Evolutionary conservation across 192 early-diverging fungal genomes (phyloP).

Genomic region (Backusella circina): DNA sequence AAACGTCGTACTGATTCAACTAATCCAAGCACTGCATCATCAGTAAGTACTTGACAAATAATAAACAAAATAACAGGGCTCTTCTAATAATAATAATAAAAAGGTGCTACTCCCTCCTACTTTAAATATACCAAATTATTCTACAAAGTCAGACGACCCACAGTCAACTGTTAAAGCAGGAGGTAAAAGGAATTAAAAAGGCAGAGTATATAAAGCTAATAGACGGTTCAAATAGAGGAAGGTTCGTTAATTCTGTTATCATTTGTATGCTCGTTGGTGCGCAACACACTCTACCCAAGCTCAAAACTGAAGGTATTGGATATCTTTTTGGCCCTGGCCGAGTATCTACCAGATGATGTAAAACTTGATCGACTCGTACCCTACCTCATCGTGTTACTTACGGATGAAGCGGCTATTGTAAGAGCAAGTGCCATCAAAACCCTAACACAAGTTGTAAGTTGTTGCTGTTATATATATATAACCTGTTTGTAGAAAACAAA

Average conservation of each 20-base stretch:
- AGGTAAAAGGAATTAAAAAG: not conserved
- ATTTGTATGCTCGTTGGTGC: constrained; percentile 62
- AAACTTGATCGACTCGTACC: constrained; percentile 77
- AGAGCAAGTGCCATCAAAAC: constrained; percentile 59
- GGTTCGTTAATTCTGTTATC: constrained; percentile 67
- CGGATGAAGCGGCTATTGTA: constrained; percentile 62
- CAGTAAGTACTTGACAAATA: constrained; percentile 6
- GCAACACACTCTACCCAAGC: constrained; percentile 67
- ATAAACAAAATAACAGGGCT: no score
- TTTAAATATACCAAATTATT: constrained; percentile 29
- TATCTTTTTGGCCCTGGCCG: constrained; percentile 62
- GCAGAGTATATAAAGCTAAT: not conserved
- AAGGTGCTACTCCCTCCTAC: constrained; percentile 20
- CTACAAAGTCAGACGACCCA: not conserved
- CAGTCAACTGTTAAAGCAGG: not conserved
- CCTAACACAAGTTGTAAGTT: constrained; percentile 65
- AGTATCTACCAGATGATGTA: constrained; percentile 66
- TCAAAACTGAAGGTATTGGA: constrained; percentile 73
- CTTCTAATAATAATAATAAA: not conserved
- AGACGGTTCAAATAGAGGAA: constrained; percentile 39
- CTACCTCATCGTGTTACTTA: constrained; percentile 63
- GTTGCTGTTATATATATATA: not conserved
- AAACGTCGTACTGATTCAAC: constrained; percentile 13
- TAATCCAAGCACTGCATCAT: constrained; percentile 19
- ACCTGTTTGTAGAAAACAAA: no score